Conservation (phyloP, 2,329 filamentous ascomycete species). For the Akanthomyces muscarius region DNA sequence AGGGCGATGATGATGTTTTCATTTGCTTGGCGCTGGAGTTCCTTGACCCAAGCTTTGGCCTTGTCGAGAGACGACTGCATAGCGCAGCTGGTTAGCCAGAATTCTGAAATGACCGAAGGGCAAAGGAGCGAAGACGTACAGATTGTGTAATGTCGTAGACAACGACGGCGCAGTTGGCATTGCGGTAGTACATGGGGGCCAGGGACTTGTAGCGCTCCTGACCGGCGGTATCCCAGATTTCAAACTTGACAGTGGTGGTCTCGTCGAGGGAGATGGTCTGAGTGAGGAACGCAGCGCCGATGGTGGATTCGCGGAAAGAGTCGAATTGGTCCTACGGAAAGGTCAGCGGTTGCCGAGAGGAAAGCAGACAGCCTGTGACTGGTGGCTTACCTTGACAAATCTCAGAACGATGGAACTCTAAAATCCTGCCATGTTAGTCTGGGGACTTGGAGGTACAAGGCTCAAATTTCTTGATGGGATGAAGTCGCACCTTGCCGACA, state of each 20-base stretch:
- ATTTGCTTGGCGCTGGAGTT: slow-evolving; percentile 96
- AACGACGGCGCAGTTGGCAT: slow-evolving; percentile 98
- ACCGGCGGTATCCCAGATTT: slow-evolving; percentile 98
- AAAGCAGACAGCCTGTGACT: not conserved
- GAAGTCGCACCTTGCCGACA: slow-evolving; percentile 79
- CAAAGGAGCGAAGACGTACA: slow-evolving; percentile 52
- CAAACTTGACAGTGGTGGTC: slow-evolving; percentile 97
- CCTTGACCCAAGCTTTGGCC: slow-evolving; percentile 98
- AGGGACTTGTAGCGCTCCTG: slow-evolving; percentile 99
- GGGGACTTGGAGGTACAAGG: slow-evolving; percentile 10
- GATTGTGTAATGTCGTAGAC: slow-evolving; percentile 99
- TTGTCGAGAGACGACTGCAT: slow-evolving; percentile 89
- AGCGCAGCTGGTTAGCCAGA: slow-evolving; percentile 19
- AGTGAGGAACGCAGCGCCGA: slow-evolving; percentile 96
- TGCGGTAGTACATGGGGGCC: slow-evolving; percentile 99
- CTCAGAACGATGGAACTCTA: slow-evolving; percentile 96
- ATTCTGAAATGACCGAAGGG: not conserved
- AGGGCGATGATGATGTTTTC: slow-evolving; percentile 99
- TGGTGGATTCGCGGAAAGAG: slow-evolving; percentile 92
- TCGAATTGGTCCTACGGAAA: slow-evolving; percentile 88
- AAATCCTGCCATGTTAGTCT: slow-evolving; percentile 22
- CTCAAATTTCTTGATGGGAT: not conserved
- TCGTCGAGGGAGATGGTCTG: slow-evolving; percentile 98
- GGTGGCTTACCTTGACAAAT: slow-evolving; percentile 80
- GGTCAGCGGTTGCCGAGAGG: slow-evolving; percentile 20